Conservation (phyloP, 2,329 filamentous ascomycete genomes). For the Pseudocercospora eumusae region DNA sequence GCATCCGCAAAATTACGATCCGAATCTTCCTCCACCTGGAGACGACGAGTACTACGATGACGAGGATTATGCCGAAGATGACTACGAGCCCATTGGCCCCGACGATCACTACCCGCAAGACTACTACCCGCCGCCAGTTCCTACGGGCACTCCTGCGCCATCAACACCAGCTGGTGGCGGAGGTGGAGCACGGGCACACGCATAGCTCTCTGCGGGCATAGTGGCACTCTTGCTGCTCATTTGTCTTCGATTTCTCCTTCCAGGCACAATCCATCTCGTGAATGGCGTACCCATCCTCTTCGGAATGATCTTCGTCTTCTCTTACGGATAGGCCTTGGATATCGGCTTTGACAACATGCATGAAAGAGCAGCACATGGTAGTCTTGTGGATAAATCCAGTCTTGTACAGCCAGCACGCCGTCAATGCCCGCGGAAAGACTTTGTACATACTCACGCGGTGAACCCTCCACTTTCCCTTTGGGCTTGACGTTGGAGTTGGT, state of each 20-base stretch:
- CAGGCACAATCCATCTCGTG: constrained; percentile 1
- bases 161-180: constrained; percentile 15
- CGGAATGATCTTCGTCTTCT: constrained; percentile 4
- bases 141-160: constrained; percentile 23
- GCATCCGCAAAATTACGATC: constrained; percentile 34
- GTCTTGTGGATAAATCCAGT: constrained; percentile 6
- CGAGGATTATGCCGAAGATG: constrained; percentile 35
- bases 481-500: constrained; percentile 17
- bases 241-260: background rate
- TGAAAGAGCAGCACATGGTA: background rate
- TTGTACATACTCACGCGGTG: constrained; percentile 25
- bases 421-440: constrained; percentile 20
- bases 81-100: constrained; percentile 34
- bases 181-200: constrained; percentile 18
- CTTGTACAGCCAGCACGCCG: constrained; percentile 10
- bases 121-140: constrained; percentile 33
- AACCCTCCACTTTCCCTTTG: constrained; percentile 12
- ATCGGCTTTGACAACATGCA: background rate
- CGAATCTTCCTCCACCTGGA: constrained; percentile 34
- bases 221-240: constrained; percentile 18
- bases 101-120: constrained; percentile 31
- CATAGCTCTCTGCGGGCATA: constrained; percentile 29
- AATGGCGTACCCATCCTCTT: constrained; percentile 2
- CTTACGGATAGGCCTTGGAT: constrained; percentile 6
- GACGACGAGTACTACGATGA: constrained; percentile 40